phyloP scores from a whole-genome alignment of 345 rosid genomes.

The Rhodamnia rubescens region DNA sequence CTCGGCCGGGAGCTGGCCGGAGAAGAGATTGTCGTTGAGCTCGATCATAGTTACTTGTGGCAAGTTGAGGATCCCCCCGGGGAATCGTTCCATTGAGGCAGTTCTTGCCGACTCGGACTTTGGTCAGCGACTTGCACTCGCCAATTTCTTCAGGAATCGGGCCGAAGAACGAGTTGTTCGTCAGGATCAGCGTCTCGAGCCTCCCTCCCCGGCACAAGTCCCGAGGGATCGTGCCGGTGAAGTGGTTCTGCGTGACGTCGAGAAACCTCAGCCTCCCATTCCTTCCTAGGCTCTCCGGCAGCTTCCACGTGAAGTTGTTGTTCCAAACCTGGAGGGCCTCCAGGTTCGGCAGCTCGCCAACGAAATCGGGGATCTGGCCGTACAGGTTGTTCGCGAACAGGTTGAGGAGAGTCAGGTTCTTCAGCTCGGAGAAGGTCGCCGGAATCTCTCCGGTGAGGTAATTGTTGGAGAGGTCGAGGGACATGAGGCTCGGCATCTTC shows the following conservation, averaged over 20 bases:
- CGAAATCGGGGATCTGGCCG: conserved; percentile 53
- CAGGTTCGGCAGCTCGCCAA: conserved; percentile 62
- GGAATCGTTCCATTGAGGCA: conserved; percentile 56
- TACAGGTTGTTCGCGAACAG: conserved; percentile 52
- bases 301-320: conserved; percentile 56
- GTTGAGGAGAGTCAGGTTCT: conserved; percentile 41
- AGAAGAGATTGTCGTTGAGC: conserved; percentile 44
- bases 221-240: conserved; percentile 62
- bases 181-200: conserved; percentile 39
- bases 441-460: conserved; percentile 70
- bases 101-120: conserved; percentile 45
- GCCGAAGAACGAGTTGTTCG: conserved; percentile 62
- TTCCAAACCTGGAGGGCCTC: conserved; percentile 63
- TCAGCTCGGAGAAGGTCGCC: conserved; percentile 30
- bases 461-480: conserved; percentile 68
- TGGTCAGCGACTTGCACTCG: conserved; percentile 46
- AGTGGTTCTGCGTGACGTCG: conserved; percentile 57
- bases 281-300: conserved; percentile 64
- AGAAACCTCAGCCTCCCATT: conserved; percentile 45
- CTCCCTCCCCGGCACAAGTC: conserved; percentile 61
- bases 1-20: conserved; percentile 57
- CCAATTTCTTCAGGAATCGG: conserved; percentile 63
- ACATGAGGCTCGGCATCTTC: conserved; percentile 43
- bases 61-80: conserved; percentile 54
- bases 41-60: conserved; percentile 40